Conservation (phyloP, 768 basidiomycete species). For the Russula lepida region DNA sequence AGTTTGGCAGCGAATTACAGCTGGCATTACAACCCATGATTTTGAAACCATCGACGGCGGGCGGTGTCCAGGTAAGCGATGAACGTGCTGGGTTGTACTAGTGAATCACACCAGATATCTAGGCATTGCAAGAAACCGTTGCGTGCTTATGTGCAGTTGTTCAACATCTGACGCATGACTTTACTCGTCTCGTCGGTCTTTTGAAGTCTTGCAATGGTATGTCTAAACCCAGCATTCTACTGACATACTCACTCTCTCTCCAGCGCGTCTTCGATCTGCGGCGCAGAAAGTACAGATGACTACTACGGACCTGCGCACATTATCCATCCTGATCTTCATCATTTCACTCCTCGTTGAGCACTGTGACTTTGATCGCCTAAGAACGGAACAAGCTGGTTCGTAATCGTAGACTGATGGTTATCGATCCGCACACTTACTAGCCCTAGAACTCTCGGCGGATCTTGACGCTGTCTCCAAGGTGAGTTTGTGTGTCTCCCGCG, state of each 20-base stretch:
- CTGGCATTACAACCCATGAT: constrained; percentile 83
- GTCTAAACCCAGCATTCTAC: constrained; percentile 19
- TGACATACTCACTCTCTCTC: neutral
- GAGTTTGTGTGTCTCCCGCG: neutral
- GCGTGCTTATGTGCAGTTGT: constrained; percentile 88
- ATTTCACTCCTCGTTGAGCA: constrained; percentile 80
- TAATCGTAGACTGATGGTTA: neutral
- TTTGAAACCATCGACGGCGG: constrained; percentile 64
- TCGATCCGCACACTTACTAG: neutral
- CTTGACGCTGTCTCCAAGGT: constrained; percentile 20
- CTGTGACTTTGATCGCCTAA: constrained; percentile 76
- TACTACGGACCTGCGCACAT: constrained; percentile 41
- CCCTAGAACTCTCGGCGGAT: constrained; percentile 15
- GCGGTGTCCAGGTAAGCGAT: constrained; percentile 52
- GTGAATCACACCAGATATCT: neutral
- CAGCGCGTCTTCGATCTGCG: constrained; percentile 57
- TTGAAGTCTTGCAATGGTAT: constrained; percentile 80
- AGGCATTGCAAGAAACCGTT: constrained; percentile 87
- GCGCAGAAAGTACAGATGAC: constrained; percentile 41
- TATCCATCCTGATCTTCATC: constrained; percentile 75
- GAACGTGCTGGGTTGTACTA: neutral
- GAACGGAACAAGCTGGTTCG: constrained; percentile 53
- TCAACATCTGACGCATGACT: constrained; percentile 81
- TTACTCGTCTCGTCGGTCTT: constrained; percentile 62
- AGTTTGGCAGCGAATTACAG: constrained; percentile 85